Evolutionary conservation across 805 yeast species (phyloP).

Genomic region (Danielia oregonensis): DNA sequence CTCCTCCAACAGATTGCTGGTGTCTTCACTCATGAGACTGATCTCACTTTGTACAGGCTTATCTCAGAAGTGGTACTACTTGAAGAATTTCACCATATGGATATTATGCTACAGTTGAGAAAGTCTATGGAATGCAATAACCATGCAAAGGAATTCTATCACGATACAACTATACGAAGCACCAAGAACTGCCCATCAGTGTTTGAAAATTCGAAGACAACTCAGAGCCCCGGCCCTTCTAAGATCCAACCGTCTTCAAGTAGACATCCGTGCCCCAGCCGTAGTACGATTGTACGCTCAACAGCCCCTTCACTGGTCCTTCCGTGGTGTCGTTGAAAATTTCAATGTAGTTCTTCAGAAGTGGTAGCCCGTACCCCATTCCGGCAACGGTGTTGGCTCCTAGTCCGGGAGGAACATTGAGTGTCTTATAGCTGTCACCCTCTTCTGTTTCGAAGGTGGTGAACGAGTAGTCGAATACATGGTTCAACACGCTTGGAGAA

Average conservation of each 20-base stretch:
- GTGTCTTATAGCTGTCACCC: conserved; percentile 55
- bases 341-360: conserved; percentile 52
- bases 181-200: too few species aligned
- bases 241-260: conserved; percentile 40
- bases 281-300: conserved; percentile 64
- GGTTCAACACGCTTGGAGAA: conserved; percentile 56
- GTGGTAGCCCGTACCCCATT: conserved; percentile 92
- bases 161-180: too few species aligned
- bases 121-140: too few species aligned
- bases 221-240: too few species aligned
- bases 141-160: too few species aligned
- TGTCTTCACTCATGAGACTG: conserved; percentile 2
- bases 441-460: conserved; percentile 66
- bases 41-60: too few species aligned
- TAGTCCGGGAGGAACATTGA: conserved; percentile 68
- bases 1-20: conserved; percentile 2
- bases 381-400: conserved; percentile 80
- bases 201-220: too few species aligned
- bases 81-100: too few species aligned
- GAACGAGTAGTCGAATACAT: conserved; percentile 83
- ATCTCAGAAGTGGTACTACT: too few species aligned
- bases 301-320: conserved; percentile 34
- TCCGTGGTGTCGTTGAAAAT: conserved; percentile 34
- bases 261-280: conserved; percentile 83
- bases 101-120: too few species aligned